These are phyloP conservation scores for Neofusicoccum kwambonambiense DNA, from an alignment of 2,329 filamentous ascomycete species.

Conservation along the genomic window DNA sequence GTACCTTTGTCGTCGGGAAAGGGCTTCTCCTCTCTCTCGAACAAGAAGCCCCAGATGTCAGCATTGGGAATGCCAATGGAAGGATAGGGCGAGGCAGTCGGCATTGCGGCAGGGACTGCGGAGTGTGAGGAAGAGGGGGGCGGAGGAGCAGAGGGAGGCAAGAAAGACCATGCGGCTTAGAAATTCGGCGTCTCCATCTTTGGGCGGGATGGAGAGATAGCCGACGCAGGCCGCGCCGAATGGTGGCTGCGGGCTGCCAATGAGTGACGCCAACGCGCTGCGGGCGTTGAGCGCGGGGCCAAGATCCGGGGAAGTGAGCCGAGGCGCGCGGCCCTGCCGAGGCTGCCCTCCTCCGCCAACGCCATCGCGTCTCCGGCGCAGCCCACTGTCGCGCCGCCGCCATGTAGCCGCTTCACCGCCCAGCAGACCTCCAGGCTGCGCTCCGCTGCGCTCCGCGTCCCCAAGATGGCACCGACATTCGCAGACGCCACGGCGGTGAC, in stretches of 20 bases:
- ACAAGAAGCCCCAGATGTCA: constrained; percentile 77
- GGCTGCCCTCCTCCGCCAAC: neutral
- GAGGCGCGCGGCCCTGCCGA: constrained; percentile 1
- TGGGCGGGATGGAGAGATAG: neutral
- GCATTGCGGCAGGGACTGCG: constrained; percentile 54
- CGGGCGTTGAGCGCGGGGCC: neutral
- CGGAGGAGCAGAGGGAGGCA: neutral
- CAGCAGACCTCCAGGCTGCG: neutral
- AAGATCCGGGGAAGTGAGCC: constrained; percentile 14
- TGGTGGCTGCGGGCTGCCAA: neutral
- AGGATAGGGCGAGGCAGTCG: constrained; percentile 65
- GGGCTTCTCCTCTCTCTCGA: constrained; percentile 63
- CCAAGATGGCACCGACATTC: constrained; percentile 38
- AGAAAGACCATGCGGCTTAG: neutral
- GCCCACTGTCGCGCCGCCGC: neutral
- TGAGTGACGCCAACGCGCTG: neutral
- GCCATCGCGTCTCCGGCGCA: neutral
- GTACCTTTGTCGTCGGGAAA: constrained; percentile 74
- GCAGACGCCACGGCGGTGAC: constrained; percentile 50
- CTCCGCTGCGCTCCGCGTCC: neutral
- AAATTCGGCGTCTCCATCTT: neutral
- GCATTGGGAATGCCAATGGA: constrained; percentile 67
- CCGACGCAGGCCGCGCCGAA: constrained; percentile 6
- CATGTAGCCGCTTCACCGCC: neutral
- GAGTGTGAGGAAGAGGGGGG: neutral